phyloP scores from a whole-genome alignment of 257 asterid species.

The Sherardia arvensis region DNA sequence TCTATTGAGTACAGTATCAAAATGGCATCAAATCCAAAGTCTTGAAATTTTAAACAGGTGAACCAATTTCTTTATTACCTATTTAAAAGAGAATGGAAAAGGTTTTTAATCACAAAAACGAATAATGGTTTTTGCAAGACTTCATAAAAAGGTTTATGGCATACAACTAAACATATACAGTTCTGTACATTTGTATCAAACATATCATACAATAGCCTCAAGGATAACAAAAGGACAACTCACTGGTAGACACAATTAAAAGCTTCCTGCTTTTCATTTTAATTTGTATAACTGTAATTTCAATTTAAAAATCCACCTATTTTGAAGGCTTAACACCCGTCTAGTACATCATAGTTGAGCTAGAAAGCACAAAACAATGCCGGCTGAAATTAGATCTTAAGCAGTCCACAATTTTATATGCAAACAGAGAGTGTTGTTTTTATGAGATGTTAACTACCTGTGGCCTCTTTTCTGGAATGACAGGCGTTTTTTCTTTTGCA shows the following conservation, averaged over 20 bases:
- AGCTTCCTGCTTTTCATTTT: neutral
- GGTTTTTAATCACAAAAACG: neutral
- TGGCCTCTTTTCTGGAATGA: constrained; percentile 41
- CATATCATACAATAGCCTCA: neutral
- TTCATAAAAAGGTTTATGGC: neutral
- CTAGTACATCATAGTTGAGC: neutral
- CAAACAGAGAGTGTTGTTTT: neutral
- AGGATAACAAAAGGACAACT: neutral
- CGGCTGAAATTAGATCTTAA: neutral
- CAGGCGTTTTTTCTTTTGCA: constrained; percentile 50
- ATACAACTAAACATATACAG: neutral
- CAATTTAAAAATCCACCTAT: neutral
- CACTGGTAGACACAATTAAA: neutral
- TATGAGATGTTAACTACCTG: constrained; percentile 30
- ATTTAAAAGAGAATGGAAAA: neutral
- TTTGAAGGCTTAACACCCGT: neutral
- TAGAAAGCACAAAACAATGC: neutral
- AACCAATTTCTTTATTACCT: neutral
- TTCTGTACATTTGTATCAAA: neutral
- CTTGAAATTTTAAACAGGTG: neutral
- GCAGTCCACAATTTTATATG: neutral
- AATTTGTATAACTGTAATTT: neutral
- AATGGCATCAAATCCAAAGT: neutral
- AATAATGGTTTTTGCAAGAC: neutral
- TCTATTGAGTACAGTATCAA: neutral